phyloP scores from a whole-genome alignment of 192 early-diverging fungal genomes.

The Pilaira anomala region DNA sequence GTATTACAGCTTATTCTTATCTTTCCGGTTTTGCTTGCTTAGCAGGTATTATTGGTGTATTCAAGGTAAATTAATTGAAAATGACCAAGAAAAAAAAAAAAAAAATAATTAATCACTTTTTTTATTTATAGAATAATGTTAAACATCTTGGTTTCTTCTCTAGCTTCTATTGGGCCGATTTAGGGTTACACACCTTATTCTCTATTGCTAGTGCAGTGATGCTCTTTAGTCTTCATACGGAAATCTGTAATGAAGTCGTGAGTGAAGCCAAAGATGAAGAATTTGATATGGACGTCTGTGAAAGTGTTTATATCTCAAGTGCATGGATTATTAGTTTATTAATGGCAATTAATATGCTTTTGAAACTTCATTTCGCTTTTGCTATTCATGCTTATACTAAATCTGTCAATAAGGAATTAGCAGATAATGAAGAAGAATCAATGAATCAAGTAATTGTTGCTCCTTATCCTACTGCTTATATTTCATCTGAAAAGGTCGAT shows the following conservation, averaged over 20 bases:
- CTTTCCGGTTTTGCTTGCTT: slow-evolving; percentile 28
- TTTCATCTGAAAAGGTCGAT: slow-evolving; percentile 11
- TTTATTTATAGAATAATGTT: slow-evolving; percentile 20
- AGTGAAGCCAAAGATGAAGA: slow-evolving; percentile 16
- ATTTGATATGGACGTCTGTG: slow-evolving; percentile 27
- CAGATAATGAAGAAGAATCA: not conserved
- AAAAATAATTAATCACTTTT: not conserved
- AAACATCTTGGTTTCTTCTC: slow-evolving; percentile 25
- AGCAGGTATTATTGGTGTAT: slow-evolving; percentile 29
- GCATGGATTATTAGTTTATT: slow-evolving; percentile 24
- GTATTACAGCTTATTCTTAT: slow-evolving; percentile 29
- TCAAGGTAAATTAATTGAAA: slow-evolving; percentile 12
- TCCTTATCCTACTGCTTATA: slow-evolving; percentile 19
- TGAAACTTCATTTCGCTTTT: slow-evolving; percentile 35
- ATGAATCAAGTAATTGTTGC: slow-evolving; percentile 17
- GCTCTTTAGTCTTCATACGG: slow-evolving; percentile 24
- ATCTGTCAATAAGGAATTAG: slow-evolving; percentile 9
- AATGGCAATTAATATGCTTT: slow-evolving; percentile 29
- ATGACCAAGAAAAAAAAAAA: too few relatives aligned
- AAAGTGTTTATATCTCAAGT: slow-evolving; percentile 26
- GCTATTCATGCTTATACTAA: slow-evolving; percentile 24
- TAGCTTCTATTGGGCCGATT: slow-evolving; percentile 30
- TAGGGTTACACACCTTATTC: slow-evolving; percentile 26
- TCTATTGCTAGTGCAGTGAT: slow-evolving; percentile 25
- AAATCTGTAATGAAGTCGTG: slow-evolving; percentile 26